A percentile compares a stretch with the other conserved stretches of the same genome.
phyloP scores from a whole-genome alignment of 345 rosid species.

The Acer negundo region DNA sequence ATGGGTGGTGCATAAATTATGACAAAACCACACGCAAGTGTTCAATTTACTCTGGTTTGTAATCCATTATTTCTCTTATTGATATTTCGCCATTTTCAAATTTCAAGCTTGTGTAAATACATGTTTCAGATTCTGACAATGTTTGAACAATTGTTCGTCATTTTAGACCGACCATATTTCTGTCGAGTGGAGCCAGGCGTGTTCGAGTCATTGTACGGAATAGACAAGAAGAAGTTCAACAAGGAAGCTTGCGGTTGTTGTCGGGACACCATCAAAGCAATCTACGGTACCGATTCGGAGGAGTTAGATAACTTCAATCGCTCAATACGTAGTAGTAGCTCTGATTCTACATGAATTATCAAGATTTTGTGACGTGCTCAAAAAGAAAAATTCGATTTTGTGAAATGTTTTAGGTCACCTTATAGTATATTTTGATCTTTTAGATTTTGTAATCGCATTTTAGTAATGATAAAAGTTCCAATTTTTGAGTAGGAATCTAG shows the following conservation, averaged over 20 bases:
- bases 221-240: constrained; percentile 64
- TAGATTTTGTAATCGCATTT: neutral
- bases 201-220: constrained; percentile 57
- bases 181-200: constrained; percentile 73
- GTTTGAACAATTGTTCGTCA: neutral
- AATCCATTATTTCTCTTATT: neutral
- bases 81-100: neutral
- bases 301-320: constrained; percentile 62
- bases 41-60: constrained; percentile 69
- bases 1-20: constrained; percentile 86
- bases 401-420: too few species aligned
- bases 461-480: neutral
- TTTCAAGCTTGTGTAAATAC: neutral
- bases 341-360: constrained; percentile 22
- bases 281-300: constrained; percentile 61
- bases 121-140: neutral
- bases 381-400: too few species aligned
- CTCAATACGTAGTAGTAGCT: constrained; percentile 32
- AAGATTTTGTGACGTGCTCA: neutral
- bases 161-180: constrained; percentile 78
- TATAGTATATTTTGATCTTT: neutral
- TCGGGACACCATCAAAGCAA: constrained; percentile 68
- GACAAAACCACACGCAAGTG: constrained; percentile 80
- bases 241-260: constrained; percentile 74
- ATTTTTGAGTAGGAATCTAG: neutral